Evolutionary conservation across 768 basidiomycete genomes (phyloP).

Genomic region (Leucosporidium creatinivorum): DNA sequence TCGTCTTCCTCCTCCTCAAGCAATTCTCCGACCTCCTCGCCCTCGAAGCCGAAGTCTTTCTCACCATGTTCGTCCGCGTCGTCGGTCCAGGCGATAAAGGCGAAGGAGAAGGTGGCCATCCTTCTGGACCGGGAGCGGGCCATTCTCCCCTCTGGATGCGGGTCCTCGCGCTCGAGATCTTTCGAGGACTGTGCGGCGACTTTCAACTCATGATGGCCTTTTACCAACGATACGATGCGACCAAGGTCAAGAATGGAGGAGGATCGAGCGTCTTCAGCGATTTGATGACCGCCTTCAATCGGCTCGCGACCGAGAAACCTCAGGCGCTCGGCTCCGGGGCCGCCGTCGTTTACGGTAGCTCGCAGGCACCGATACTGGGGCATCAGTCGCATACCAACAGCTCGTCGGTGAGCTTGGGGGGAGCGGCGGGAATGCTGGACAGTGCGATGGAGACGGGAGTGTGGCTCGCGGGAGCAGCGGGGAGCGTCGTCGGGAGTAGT

Average conservation of each 20-base stretch:
- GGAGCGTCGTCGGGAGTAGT: constrained; percentile 19
- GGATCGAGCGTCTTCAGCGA: constrained; percentile 56
- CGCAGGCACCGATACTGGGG: constrained; percentile 46
- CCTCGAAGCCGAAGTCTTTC: constrained; percentile 79
- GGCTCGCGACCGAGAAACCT: constrained; percentile 83
- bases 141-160: constrained; percentile 68
- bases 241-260: background rate
- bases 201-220: constrained; percentile 67
- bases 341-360: constrained; percentile 73
- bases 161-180: constrained; percentile 84
- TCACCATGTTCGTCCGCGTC: constrained; percentile 51
- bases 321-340: constrained; percentile 63
- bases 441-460: constrained; percentile 31
- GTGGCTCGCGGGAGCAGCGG: constrained; percentile 21
- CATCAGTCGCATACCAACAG: constrained; percentile 31
- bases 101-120: constrained; percentile 37
- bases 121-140: constrained; percentile 35
- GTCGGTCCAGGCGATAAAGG: constrained; percentile 43
- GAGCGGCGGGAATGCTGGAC: constrained; percentile 12
- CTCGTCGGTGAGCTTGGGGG: constrained; percentile 49
- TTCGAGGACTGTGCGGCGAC: constrained; percentile 78
- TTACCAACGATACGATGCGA: constrained; percentile 65
- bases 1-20: constrained; percentile 86
- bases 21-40: constrained; percentile 75
- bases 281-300: constrained; percentile 73